phyloP scores from a whole-genome alignment of 2,329 filamentous ascomycete genomes.

The Nothopassalora personata region DNA sequence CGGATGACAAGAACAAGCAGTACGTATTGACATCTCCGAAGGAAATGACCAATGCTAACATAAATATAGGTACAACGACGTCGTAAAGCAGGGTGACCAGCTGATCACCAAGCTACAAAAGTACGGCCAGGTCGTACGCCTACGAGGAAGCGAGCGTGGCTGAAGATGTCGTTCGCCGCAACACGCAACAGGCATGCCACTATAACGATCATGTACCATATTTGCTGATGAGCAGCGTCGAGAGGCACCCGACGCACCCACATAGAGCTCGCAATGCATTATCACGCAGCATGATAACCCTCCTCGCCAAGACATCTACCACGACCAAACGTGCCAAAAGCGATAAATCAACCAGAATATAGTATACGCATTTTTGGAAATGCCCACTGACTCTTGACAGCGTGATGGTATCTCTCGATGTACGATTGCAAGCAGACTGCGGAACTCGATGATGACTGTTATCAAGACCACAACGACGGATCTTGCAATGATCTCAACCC shows the following conservation, averaged over 20 bases:
- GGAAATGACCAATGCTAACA: neutral
- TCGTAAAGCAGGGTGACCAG: slow-evolving; percentile 95
- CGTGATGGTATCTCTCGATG: no score
- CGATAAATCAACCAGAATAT: no score
- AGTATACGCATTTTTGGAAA: no score
- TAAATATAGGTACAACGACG: slow-evolving; percentile 68
- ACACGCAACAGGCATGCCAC: neutral
- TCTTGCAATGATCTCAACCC: no score
- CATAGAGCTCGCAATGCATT: neutral
- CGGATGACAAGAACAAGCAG: slow-evolving; percentile 99
- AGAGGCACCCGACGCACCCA: neutral
- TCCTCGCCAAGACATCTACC: no score
- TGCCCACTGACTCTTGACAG: no score
- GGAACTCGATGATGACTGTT: no score
- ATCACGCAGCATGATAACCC: neutral
- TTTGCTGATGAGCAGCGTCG: slow-evolving; percentile 4
- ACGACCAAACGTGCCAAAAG: no score
- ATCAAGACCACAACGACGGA: no score
- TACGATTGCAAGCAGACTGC: no score
- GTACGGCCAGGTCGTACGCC: slow-evolving; percentile 91
- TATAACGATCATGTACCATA: slow-evolving; percentile 10
- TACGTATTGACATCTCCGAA: slow-evolving; percentile 20
- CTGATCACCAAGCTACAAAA: slow-evolving; percentile 99
- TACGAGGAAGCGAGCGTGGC: slow-evolving; percentile 90
- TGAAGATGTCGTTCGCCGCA: slow-evolving; percentile 34